Evolutionary conservation across 176 grass and related monocot species (phyloP), one percentile per base, ranked within the genome.

Genomic region (Carex scoparia): DNA sequence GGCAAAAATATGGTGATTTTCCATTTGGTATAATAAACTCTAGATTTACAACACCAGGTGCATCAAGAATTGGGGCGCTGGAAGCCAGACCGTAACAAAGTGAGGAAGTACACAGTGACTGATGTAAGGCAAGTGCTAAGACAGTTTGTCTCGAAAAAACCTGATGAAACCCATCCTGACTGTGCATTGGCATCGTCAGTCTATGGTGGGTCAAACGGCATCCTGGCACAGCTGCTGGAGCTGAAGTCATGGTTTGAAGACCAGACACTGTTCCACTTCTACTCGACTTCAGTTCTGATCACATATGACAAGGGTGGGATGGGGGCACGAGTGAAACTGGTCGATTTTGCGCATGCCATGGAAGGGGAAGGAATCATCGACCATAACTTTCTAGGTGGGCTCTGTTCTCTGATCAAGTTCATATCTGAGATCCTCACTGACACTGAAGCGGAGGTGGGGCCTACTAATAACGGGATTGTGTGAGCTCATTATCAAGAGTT

Each of bases 181-280:
- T 90, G 89, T 83, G 84, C 81, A 54, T 86, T 93, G 33, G 88
- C 87, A 0, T 72, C 86, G 28, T 90, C 75, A 10, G 90, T 98
- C 23, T 94, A 95, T 56, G 93, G 87, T 16, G 90, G 91, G 3
- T 66, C 89, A 12, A 86, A 87, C 5, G 91, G 91, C 1, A 81
- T 98, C 60, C 30, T 98, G 31, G 88, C 91, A 27, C 93, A 95
- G 88, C 84, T 98, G 85, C 56, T 68, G 13, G 90, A 98, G 83
- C 87, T 98, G 2, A 98, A 95, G 88, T 84, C 82, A 54, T 98
- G 96, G 96, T 98, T 98, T 73, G 93, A 95, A 76, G 88, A 87
- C 85, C 91, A 98, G 77, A 94, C 93, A 10, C 10, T 98, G 31
- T 98, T 92, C 93, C 93, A 92, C 69, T 98, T 98, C 85, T 95